These are phyloP conservation scores for Penicillium sp. DNA, from an alignment of 2,329 filamentous ascomycete genomes.

Conservation along the genomic window DNA sequence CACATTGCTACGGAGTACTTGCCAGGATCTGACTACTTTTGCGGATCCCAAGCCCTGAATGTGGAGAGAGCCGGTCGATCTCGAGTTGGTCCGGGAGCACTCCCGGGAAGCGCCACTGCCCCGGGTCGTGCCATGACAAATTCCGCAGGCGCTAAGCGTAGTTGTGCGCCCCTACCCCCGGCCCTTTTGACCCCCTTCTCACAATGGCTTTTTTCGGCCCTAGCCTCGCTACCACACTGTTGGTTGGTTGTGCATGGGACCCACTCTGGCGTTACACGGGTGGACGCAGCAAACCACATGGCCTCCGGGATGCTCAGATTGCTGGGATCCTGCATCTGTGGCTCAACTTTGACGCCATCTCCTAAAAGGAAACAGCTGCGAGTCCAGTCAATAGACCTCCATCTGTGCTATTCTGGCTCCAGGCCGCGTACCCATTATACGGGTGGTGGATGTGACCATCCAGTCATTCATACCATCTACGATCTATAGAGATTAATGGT, in stretches of 20 bases:
- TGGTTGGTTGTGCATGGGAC: neutral
- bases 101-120: slow-evolving; percentile 5
- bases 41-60: slow-evolving; percentile 7
- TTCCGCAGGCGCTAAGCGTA: slow-evolving; percentile 1
- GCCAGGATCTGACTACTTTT: neutral
- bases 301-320: neutral
- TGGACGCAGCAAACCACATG: slow-evolving; percentile 3
- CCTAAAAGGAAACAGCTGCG: neutral
- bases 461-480: neutral
- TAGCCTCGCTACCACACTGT: slow-evolving; percentile 5
- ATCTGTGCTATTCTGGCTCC: neutral
- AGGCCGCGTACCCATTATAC: neutral
- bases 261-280: slow-evolving; percentile 1
- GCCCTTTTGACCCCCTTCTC: neutral
- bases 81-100: slow-evolving; percentile 5
- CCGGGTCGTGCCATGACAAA: slow-evolving; percentile 9
- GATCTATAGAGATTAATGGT: neutral
- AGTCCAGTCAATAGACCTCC: neutral
- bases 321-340: neutral
- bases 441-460: neutral
- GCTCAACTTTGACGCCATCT: neutral
- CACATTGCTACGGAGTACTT: neutral
- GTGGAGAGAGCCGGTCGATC: slow-evolving; percentile 16
- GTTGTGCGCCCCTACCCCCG: neutral
- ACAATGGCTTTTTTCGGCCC: slow-evolving; percentile 5